These are phyloP conservation scores for Calcarisporium arbuscula DNA, from an alignment of 2,329 filamentous ascomycete genomes.

Conservation along the genomic window DNA sequence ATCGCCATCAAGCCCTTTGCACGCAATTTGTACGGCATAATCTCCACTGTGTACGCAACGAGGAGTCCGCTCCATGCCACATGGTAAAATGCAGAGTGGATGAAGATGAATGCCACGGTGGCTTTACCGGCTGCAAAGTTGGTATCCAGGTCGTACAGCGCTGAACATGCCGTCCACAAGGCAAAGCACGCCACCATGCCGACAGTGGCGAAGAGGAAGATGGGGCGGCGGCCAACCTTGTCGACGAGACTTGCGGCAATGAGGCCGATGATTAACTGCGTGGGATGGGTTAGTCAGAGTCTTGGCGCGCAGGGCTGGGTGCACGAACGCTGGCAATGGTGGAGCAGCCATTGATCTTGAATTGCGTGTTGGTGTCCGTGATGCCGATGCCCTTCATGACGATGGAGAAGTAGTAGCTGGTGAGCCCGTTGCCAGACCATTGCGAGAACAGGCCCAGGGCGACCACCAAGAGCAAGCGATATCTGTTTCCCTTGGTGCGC, in stretches of 20 bases:
- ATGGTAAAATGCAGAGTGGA: constrained; percentile 39
- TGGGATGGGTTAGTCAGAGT: too few species aligned
- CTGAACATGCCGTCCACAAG: constrained; percentile 32
- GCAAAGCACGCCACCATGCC: constrained; percentile 31
- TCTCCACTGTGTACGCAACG: constrained; percentile 35
- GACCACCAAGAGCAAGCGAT: constrained; percentile 18
- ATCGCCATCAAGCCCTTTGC: constrained; percentile 35
- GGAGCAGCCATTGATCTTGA: constrained; percentile 34
- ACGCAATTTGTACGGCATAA: constrained; percentile 30
- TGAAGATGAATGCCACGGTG: constrained; percentile 42
- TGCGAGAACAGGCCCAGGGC: constrained; percentile 22
- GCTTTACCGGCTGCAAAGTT: constrained; percentile 30
- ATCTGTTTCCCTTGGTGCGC: constrained; percentile 29
- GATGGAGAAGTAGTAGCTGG: constrained; percentile 31
- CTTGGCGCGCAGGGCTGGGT: too few species aligned
- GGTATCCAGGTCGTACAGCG: constrained; percentile 20
- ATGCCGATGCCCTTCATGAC: constrained; percentile 34
- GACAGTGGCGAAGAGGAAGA: constrained; percentile 29
- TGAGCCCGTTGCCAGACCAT: constrained; percentile 23
- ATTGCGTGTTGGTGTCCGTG: constrained; percentile 28
- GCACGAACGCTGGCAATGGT: too few species aligned
- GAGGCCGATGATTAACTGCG: too few species aligned
- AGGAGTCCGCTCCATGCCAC: constrained; percentile 41
- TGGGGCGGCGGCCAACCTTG: constrained; percentile 32
- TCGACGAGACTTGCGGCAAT: constrained; percentile 32